Base-by-base conservation (phyloP, 805 yeast species). In the Candida rishiriensis region DNA sequence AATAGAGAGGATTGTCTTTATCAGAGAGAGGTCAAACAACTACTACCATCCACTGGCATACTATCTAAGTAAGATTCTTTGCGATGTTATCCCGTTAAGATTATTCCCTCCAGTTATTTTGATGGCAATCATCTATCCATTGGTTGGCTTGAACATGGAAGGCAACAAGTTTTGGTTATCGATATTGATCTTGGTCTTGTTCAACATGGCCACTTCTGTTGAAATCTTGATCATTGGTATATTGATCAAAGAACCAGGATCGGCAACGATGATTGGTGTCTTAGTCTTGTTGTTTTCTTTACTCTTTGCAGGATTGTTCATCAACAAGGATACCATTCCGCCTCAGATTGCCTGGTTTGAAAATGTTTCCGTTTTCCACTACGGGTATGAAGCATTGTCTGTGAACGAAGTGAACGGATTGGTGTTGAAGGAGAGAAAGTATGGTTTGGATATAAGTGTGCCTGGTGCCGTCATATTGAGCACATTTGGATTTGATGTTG, bases 391-490 rank as follows among this genome's bases (percentile, higher is more conserved):
- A 61, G 88, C 97, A 0, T 70, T 93, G 51, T 75, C 89, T 3
- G 90, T 93, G 43, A 93, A 93, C 63, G 99, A 93, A 61, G 98
- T 91, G 10, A 85, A 83, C 57, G 86, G 88, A 31, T 73, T 93
- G 60, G 81, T 88, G 12, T 72, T 93, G 55, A 80, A 79, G 50
- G 99, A 93, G 61, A 83, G 80, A 60, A 93, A 93, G 65, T 91
- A 84, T 58, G 99, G 99, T 0, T 73, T 93, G 36, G 85, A 90
- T 37, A 91, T 93, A 55, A 96, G 89, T 64, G 95, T 93, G 13
- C 99, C 99, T 0, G 99, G 99, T 10, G 98, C 99, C 2, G 95
- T 96, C 1, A 93, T 93, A 44, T 73, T 93, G 54, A 86, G 95
- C 53, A 88, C 98, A 0, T 93, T 93, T 70, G 99, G 99, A 0